Conservation (phyloP, 306 rosid species). For the Gynostemma pentaphyllum region DNA sequence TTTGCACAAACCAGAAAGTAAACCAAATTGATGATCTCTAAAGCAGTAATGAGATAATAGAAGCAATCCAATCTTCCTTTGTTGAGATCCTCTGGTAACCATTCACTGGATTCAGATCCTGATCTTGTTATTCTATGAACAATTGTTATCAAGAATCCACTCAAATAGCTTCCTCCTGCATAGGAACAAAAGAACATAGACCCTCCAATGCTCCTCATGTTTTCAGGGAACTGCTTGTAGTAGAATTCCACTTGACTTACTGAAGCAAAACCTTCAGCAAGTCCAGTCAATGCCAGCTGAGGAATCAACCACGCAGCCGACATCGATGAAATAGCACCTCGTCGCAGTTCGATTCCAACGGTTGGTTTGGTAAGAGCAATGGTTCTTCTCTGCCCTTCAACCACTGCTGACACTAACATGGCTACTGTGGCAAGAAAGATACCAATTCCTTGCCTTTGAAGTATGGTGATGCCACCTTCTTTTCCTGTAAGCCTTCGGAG, state of each 20-base stretch:
- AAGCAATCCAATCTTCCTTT: constrained; percentile 70
- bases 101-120: constrained; percentile 40
- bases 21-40: constrained; percentile 37
- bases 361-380: constrained; percentile 35
- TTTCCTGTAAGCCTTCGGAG: constrained; percentile 36
- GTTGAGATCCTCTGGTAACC: constrained; percentile 84
- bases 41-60: constrained; percentile 43
- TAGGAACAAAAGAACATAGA: constrained; percentile 49
- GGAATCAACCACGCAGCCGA: constrained; percentile 64
- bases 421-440: constrained; percentile 29
- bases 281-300: constrained; percentile 43
- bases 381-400: constrained; percentile 39
- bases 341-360: constrained; percentile 43
- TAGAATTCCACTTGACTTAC: constrained; percentile 66
- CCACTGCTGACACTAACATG: constrained; percentile 43
- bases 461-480: constrained; percentile 67
- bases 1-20: constrained; percentile 49
- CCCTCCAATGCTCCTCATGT: constrained; percentile 81
- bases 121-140: constrained; percentile 31
- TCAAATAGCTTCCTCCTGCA: constrained; percentile 61
- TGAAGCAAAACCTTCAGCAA: constrained; percentile 41
- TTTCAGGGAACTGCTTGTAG: constrained; percentile 85
- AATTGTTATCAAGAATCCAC: constrained; percentile 35
- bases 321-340: constrained; percentile 71
- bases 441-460: constrained; percentile 74